Conservation (phyloP, 2,329 filamentous ascomycete genomes). For the Diaporthe helianthi region DNA sequence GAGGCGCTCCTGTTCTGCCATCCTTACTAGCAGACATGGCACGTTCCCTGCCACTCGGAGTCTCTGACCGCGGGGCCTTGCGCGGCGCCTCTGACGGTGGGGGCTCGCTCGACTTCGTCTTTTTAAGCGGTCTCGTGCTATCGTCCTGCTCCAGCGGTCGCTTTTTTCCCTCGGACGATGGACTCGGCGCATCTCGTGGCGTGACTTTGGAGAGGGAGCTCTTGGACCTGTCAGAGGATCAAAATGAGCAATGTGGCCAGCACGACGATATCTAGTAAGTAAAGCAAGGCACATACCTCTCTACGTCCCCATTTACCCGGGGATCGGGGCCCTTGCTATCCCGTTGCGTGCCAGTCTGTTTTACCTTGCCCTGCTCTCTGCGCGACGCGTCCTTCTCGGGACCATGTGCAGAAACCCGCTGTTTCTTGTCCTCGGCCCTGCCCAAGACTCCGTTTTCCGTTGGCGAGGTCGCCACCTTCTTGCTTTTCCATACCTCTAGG, state of each 20-base stretch:
- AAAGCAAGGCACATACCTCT: conserved; percentile 32
- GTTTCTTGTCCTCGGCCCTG: conserved; percentile 37
- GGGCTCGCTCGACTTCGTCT: conserved; percentile 45
- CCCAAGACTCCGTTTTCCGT: conserved; percentile 39
- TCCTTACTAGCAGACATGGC: conserved; percentile 29
- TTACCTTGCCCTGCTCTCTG: conserved; percentile 36
- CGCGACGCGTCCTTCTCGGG: conserved; percentile 32
- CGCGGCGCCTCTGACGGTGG: conserved; percentile 16
- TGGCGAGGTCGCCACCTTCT: conserved; percentile 50
- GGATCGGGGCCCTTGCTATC: conserved; percentile 29
- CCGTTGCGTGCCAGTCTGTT: conserved; percentile 30
- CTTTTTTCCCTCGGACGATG: conserved; percentile 56
- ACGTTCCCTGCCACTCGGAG: conserved; percentile 28
- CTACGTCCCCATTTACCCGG: conserved; percentile 28
- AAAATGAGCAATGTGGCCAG: conserved; percentile 39
- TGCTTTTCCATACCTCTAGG: conserved; percentile 66
- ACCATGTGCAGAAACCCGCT: conserved; percentile 33
- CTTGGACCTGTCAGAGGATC: conserved; percentile 38
- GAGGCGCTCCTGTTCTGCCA: conserved; percentile 22
- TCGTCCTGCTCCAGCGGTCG: conserved; percentile 54
- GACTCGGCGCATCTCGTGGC: conserved; percentile 38
- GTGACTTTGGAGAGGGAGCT: conserved; percentile 43
- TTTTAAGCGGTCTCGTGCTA: conserved; percentile 53
- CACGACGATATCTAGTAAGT: conserved; percentile 32
- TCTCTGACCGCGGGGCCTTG: conserved; percentile 30